Base-by-base conservation (phyloP, 2,329 filamentous ascomycete genomes). In the Penicillium digitatum region DNA sequence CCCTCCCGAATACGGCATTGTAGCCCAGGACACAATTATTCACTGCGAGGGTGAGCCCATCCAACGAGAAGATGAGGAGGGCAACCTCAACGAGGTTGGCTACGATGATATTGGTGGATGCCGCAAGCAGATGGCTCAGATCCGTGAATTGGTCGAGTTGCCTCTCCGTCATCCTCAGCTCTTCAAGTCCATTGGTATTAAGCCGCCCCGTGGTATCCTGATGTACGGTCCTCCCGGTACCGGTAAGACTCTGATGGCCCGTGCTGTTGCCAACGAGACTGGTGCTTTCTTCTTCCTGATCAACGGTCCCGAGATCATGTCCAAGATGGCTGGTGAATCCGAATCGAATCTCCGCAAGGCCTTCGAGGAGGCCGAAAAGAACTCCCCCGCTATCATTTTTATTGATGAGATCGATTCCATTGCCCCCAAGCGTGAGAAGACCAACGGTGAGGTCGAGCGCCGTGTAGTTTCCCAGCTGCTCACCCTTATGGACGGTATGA, bases 111-210 rank as follows among this genome's bases (percentile, higher is more conserved):
- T 99, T 78, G 94, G 94, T 83, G 94, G 94, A 66, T 97, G 94
- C 84, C 86, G 94, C 72, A 99, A 99, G 81, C 94, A 99, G 80
- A 97, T 99, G 94, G 94, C 94, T 61, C 94, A 99, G 82, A 96
- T 99, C 69, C 90, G 94, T 74, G 94, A 99, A 77, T 87, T 99
- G 82, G 94, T 99, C 63, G 94, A 99, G 82, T 82, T 99, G 66
- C 94, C 94, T 59, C 84, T 99, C 59, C 87, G 94, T 71, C 94
- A 99, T 78, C 94, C 94, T 58, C 94, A 97, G 77, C 88, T 99
- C 48, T 99, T 99, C 88, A 99, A 97, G 83, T 97, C 93, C 38
- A 97, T 99, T 72, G 94, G 94, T 85, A 96, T 99, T 81, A 99
- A 99, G 85, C 94, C 94, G 53, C 94, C 94, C 43, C 91, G 94